phyloP scores from a whole-genome alignment of 352 stramenopile genomes.

The Phytophthora kernoviae region DNA sequence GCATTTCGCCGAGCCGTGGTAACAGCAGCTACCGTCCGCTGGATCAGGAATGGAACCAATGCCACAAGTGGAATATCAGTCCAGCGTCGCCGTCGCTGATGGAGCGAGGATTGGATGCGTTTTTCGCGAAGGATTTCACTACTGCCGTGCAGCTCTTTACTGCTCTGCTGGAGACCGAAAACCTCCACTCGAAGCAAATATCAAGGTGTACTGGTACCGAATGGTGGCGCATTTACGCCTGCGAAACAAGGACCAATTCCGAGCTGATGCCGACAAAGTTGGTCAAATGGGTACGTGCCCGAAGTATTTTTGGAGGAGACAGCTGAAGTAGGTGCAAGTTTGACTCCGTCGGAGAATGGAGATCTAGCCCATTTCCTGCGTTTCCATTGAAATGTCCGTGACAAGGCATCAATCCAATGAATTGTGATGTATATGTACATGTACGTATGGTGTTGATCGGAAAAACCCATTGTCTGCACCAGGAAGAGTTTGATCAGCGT shows the following conservation, averaged over 20 bases:
- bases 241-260: constrained; percentile 24
- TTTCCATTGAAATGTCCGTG: neutral
- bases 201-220: constrained; percentile 28
- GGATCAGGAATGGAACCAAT: constrained; percentile 22
- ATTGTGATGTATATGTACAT: too few relatives aligned
- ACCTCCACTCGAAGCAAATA: constrained; percentile 2
- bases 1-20: constrained; percentile 20
- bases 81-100: constrained; percentile 14
- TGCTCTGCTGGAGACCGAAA: constrained; percentile 11
- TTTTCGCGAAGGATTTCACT: constrained; percentile 24
- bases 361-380: neutral
- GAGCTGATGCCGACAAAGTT: constrained; percentile 13
- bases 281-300: constrained; percentile 17
- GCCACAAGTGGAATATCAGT: constrained; percentile 24
- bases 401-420: too few relatives aligned
- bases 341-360: neutral
- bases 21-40: constrained; percentile 20
- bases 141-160: constrained; percentile 17
- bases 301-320: constrained; percentile 21
- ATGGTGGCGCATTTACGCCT: constrained; percentile 24
- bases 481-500: too few relatives aligned
- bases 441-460: too few relatives aligned
- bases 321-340: neutral
- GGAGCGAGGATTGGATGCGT: constrained; percentile 18
- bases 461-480: too few relatives aligned